phyloP scores from a whole-genome alignment of 768 basidiomycete genomes.

The Boletellus emodensis region DNA sequence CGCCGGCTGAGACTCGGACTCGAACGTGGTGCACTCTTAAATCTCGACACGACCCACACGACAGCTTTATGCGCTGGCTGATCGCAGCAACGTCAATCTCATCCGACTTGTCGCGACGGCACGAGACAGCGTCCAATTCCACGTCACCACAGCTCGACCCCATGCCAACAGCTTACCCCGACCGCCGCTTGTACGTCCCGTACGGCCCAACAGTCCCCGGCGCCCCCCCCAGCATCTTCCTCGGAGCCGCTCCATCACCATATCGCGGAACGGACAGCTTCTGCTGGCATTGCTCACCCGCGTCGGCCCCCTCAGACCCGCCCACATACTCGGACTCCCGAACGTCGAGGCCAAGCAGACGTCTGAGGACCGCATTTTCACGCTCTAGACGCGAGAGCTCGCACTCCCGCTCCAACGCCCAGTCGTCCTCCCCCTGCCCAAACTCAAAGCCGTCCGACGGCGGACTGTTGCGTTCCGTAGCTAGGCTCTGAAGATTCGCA shows the following conservation, averaged over 20 bases:
- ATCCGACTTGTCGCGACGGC: too few relatives aligned
- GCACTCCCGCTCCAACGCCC: conserved; percentile 84
- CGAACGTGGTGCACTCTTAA: too few relatives aligned
- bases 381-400: conserved; percentile 83
- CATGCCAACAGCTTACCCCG: conserved; percentile 11
- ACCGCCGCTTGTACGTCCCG: conserved; percentile 39
- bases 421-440: conserved; percentile 52
- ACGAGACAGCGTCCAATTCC: too few relatives aligned
- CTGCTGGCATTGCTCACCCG: conserved; percentile 9
- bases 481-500: neutral
- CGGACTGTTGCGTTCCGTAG: conserved; percentile 3
- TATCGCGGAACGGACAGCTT: conserved; percentile 11
- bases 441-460: conserved; percentile 18
- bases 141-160: too few relatives aligned
- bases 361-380: conserved; percentile 81
- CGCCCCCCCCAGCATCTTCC: conserved; percentile 31
- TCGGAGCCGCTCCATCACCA: conserved; percentile 14
- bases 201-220: conserved; percentile 40
- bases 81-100: neutral
- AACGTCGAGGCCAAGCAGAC: conserved; percentile 56
- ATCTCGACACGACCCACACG: too few relatives aligned
- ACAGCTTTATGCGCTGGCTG: neutral
- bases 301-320: conserved; percentile 1
- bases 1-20: neutral
- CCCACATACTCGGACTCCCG: conserved; percentile 15